phyloP scores from a whole-genome alignment of 257 asterid genomes.

The Haberlea rhodopensis region DNA sequence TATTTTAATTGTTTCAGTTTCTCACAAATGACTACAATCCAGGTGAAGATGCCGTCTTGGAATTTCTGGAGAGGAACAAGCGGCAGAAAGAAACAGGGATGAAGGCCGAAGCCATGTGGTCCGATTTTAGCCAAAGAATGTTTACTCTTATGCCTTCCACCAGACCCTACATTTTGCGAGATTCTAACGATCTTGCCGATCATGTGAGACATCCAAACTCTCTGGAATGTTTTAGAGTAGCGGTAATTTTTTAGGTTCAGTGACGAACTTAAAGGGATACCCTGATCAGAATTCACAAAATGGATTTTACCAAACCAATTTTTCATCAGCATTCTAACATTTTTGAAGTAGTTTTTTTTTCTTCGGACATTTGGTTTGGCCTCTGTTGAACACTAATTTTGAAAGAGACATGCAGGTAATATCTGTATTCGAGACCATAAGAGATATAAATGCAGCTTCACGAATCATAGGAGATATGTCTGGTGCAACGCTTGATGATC shows the following conservation, averaged over 20 bases:
- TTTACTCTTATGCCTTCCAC: conserved; percentile 76
- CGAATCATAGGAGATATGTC: conserved; percentile 76
- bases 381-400: no score
- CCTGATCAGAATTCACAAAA: no score
- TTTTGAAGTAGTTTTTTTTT: no score
- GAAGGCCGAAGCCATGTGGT: conserved; percentile 46
- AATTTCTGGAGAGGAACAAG: conserved; percentile 38
- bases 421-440: conserved; percentile 59
- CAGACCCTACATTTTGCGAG: conserved; percentile 52
- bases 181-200: conserved; percentile 59
- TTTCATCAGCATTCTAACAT: no score
- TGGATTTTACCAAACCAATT: no score
- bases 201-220: no score
- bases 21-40: background rate
- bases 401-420: conserved; percentile 51
- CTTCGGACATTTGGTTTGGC: no score
- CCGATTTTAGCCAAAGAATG: conserved; percentile 65
- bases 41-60: conserved; percentile 59
- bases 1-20: no score
- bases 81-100: conserved; percentile 24
- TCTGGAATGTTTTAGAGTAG: no score
- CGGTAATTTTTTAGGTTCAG: no score
- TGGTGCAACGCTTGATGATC: conserved; percentile 67
- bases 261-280: no score
- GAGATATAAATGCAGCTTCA: conserved; percentile 76